Conservation (phyloP, 345 rosid genomes). For the Nephelium lappaceum region DNA sequence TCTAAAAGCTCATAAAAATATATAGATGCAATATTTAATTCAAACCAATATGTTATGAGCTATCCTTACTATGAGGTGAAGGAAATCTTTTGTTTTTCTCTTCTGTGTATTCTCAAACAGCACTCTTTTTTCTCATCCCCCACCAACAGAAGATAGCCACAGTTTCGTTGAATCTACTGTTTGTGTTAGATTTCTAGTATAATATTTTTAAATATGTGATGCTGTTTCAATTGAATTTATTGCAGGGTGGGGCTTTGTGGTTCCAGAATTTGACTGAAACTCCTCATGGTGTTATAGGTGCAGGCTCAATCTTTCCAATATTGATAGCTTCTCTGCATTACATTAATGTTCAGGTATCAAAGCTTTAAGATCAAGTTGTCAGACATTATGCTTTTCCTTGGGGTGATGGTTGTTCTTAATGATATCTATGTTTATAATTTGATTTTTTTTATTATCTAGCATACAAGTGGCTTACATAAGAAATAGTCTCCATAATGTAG, state of each 20-base stretch:
- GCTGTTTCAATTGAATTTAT: constrained; percentile 15
- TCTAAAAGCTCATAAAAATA: not conserved
- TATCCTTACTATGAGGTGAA: not conserved
- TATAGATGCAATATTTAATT: not conserved
- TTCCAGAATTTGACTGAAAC: constrained; percentile 85
- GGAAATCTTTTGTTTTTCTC: not conserved
- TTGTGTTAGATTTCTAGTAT: not conserved
- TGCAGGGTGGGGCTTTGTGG: constrained; percentile 97
- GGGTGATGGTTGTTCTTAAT: not conserved
- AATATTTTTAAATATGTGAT: not conserved
- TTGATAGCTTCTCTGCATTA: constrained; percentile 79
- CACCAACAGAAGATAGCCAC: not conserved
- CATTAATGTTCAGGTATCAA: constrained; percentile 71
- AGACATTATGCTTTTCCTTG: not conserved
- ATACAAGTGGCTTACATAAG: not conserved
- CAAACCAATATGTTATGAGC: not conserved
- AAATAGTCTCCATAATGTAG: not conserved
- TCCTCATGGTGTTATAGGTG: constrained; percentile 65
- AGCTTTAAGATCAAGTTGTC: constrained; percentile 2
- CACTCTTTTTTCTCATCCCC: not conserved
- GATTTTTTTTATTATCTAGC: not conserved
- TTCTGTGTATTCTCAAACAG: not conserved
- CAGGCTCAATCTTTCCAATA: constrained; percentile 72
- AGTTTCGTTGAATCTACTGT: constrained; percentile 1
- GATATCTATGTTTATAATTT: too few relatives aligned